phyloP scores from a whole-genome alignment of 1,284 basidiomycete genomes.

The Cutaneotrichosporon sp. region DNA sequence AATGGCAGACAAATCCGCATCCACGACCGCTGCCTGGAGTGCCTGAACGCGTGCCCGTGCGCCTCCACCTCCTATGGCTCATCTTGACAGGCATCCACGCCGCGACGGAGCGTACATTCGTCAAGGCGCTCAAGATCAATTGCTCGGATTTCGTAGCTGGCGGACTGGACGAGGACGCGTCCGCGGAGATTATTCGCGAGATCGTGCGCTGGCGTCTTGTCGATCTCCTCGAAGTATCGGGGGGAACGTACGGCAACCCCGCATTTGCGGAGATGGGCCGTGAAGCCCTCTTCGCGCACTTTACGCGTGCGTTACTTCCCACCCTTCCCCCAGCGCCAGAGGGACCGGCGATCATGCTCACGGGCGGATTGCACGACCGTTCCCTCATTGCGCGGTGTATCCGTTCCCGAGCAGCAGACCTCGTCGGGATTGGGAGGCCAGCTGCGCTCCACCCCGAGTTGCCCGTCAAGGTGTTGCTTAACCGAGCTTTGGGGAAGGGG shows the following conservation, averaged over 20 bases:
- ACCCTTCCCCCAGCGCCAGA: slow-evolving; percentile 36
- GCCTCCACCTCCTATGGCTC: slow-evolving; percentile 65
- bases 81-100: slow-evolving; percentile 65
- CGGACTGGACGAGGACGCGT: slow-evolving; percentile 42
- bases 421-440: slow-evolving; percentile 47
- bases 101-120: slow-evolving; percentile 62
- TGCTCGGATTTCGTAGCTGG: slow-evolving; percentile 74
- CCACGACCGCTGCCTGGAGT: slow-evolving; percentile 63
- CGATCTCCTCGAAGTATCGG: slow-evolving; percentile 51
- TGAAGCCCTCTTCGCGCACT: slow-evolving; percentile 46
- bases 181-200: slow-evolving; percentile 42
- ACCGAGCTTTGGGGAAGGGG: slow-evolving; percentile 26
- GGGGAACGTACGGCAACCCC: slow-evolving; percentile 47
- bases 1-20: slow-evolving; percentile 62
- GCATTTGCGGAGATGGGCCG: slow-evolving; percentile 26
- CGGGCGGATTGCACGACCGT: slow-evolving; percentile 45
- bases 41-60: slow-evolving; percentile 41
- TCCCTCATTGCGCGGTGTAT: slow-evolving; percentile 37
- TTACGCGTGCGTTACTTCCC: slow-evolving; percentile 41
- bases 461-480: slow-evolving; percentile 36
- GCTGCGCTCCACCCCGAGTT: slow-evolving; percentile 41
- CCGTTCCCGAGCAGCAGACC: slow-evolving; percentile 38
- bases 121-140: slow-evolving; percentile 83
- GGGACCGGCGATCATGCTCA: slow-evolving; percentile 48
- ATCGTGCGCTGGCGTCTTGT: slow-evolving; percentile 57